These are phyloP conservation scores for Ustanciosporium gigantosporum DNA, from an alignment of 1,284 basidiomycete genomes.

Conservation along the genomic window DNA sequence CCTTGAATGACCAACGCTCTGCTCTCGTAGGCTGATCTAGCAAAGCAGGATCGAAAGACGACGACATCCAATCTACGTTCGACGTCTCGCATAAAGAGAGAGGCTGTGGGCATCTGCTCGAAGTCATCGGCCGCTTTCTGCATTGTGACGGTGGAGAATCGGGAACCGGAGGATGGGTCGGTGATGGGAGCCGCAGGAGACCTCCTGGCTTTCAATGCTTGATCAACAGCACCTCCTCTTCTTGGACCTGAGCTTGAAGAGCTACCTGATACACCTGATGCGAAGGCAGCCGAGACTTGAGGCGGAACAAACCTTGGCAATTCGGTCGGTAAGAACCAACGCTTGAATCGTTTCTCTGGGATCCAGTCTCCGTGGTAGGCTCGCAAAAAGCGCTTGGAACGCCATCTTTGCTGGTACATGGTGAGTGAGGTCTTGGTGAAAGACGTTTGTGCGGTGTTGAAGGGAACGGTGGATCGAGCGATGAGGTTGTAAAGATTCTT, in stretches of 20 bases:
- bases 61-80: conserved; percentile 91
- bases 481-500: conserved; percentile 77
- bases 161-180: conserved; percentile 2
- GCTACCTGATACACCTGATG: conserved; percentile 12
- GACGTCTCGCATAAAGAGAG: conserved; percentile 64
- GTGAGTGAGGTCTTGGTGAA: conserved; percentile 71
- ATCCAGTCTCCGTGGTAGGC: conserved; percentile 97
- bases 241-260: conserved; percentile 18
- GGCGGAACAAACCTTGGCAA: conserved; percentile 74
- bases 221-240: conserved; percentile 23
- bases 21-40: conserved; percentile 85
- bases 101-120: conserved; percentile 48
- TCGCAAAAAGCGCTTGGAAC: conserved; percentile 82
- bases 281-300: conserved; percentile 52
- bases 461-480: conserved; percentile 63
- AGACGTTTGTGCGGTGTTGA: conserved; percentile 62
- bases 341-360: conserved; percentile 87
- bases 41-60: conserved; percentile 89
- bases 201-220: conserved; percentile 18
- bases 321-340: conserved; percentile 86
- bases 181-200: conserved; percentile 11
- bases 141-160: conserved; percentile 12
- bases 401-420: conserved; percentile 91
- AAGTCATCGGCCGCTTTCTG: conserved; percentile 29
- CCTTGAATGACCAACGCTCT: conserved; percentile 83